Conservation (phyloP, 305 asterid species). For the Solanum chacoense region DNA sequence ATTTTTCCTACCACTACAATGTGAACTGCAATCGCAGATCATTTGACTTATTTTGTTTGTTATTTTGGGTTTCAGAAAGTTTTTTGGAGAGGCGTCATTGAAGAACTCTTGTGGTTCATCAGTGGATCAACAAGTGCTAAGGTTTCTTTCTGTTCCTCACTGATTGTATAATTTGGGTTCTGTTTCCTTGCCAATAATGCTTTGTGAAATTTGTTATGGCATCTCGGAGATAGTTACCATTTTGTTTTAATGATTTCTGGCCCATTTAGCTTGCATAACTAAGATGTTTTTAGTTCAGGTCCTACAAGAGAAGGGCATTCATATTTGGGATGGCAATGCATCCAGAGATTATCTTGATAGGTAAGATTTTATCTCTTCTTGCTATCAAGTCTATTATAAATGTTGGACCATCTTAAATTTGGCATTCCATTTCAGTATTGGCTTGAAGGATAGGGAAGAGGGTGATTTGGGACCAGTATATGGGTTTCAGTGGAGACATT, state of each 20-base stretch:
- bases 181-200: not conserved
- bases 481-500: conserved; percentile 96
- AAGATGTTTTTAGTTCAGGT: conserved; percentile 23
- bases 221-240: not conserved
- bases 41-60: not conserved
- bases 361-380: conserved; percentile 13
- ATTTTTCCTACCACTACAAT: not conserved
- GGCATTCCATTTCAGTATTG: conserved; percentile 38
- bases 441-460: conserved; percentile 65
- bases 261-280: not conserved
- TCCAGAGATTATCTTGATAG: conserved; percentile 82
- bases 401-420: not conserved
- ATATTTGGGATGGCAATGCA: conserved; percentile 93
- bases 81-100: conserved; percentile 93
- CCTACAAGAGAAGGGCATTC: conserved; percentile 75
- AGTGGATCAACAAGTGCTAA: conserved; percentile 96
- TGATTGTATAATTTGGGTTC: not conserved
- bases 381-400: not conserved
- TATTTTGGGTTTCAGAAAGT: conserved; percentile 41
- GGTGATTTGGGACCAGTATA: conserved; percentile 92
- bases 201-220: not conserved
- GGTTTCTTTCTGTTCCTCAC: conserved; percentile 27
- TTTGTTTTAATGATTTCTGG: not conserved
- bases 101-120: conserved; percentile 96
- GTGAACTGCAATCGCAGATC: not conserved